Evolutionary conservation across 495 filamentous ascomycete species (phyloP), one percentile per base, ranked within the genome.

Genomic region (Podospora fimiseda): DNA sequence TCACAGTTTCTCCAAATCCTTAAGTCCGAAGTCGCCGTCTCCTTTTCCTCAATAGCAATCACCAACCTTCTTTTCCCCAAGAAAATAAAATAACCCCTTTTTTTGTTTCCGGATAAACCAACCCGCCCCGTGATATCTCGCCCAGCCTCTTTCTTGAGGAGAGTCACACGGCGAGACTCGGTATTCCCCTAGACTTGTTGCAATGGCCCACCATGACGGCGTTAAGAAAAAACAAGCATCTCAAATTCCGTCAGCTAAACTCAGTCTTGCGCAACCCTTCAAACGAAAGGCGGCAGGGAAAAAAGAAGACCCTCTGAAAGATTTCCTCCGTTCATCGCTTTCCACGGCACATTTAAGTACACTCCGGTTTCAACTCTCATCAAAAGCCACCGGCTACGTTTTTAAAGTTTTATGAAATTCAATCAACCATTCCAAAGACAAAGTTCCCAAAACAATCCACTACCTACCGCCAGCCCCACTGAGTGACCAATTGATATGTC

Each of bases 281-380:
- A 22, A 15, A n/a, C 16, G 8, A 41, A n/a, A 5, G 6, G 16
- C 44, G 21, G 27, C 14, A 22, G 14, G 44, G 44, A n/a, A 47
- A 47, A 47, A 47, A 27, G 22, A 47, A 33, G 44, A 9, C 20
- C 41, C 27, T 30, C 44, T 24, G 27, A 23, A 23, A 45, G n/a
- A n/a, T n/a, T n/a, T n/a, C n/a, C n/a, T n/a, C n/a, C n/a, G n/a
- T n/a, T n/a, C n/a, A 11, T 33, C 27, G 6, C 27, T 46, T 50
- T 14, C 9, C 18, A 43, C 52, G 44, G 52, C 23, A 38, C 9
- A 23, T 41, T 54, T 9, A 54, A 54, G 16, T 54, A 14, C 15
- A 23, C 14, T 41, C 52, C 52, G 44, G 38, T 43, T 44, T n/a
- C 20, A 16, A 23, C 22, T 3, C 9, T 46, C 20, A 11, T 21